A percentile compares a stretch with the other conserved stretches of the same genome.
Evolutionary conservation across 208 protist genomes (phyloP).

Genomic region (Endotrypanum monterogeii): DNA sequence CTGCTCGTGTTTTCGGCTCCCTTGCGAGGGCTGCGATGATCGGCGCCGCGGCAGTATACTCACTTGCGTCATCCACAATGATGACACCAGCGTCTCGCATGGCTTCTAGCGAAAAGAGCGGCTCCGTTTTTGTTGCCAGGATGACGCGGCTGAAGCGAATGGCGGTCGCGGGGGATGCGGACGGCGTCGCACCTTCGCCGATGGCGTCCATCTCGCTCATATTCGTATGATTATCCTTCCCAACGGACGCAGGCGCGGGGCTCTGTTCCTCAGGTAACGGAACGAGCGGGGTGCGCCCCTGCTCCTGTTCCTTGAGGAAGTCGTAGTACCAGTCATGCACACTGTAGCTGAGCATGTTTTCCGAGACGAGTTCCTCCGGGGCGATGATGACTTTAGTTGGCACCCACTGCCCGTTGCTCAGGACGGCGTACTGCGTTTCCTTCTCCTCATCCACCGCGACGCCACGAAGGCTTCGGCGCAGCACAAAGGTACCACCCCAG

Average conservation of each 20-base stretch:
- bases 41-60: slow-evolving; percentile 35
- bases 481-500: slow-evolving; percentile 78
- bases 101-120: slow-evolving; percentile 45
- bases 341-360: slow-evolving; percentile 14
- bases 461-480: slow-evolving; percentile 61
- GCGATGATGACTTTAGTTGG: slow-evolving; percentile 57
- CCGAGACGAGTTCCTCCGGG: slow-evolving; percentile 37
- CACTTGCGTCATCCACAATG: slow-evolving; percentile 9
- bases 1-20: slow-evolving; percentile 26
- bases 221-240: too few relatives aligned
- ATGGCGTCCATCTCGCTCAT: neutral
- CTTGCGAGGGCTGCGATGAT: slow-evolving; percentile 44
- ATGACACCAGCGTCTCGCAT: slow-evolving; percentile 20
- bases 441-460: slow-evolving; percentile 38
- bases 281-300: slow-evolving; percentile 24
- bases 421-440: slow-evolving; percentile 50
- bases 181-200: neutral
- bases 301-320: slow-evolving; percentile 31
- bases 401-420: slow-evolving; percentile 85
- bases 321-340: slow-evolving; percentile 38
- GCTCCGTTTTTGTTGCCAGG: slow-evolving; percentile 32
- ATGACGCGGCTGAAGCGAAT: slow-evolving; percentile 58
- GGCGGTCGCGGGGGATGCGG: neutral
- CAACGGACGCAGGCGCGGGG: neutral
- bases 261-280: neutral